Conservation (phyloP, 2,329 filamentous ascomycete genomes). For the Fusarium sp. region DNA sequence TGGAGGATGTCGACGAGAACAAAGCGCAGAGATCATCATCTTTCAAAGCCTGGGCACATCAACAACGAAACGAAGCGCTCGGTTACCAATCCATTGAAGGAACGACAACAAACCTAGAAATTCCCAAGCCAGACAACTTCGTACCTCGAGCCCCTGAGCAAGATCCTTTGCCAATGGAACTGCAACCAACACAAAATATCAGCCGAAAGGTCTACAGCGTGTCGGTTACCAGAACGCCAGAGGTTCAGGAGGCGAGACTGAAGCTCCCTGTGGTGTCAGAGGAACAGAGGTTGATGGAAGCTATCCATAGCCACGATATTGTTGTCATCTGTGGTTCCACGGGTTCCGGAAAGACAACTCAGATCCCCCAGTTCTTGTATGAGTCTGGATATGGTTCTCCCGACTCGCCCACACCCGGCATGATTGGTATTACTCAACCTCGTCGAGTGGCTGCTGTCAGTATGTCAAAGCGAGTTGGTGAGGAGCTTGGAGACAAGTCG, state of each 20-base stretch:
- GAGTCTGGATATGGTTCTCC: constrained; percentile 91
- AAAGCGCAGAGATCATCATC: constrained; percentile 67
- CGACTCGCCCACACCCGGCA: constrained; percentile 84
- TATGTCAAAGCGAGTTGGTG: constrained; percentile 92
- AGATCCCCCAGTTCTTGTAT: constrained; percentile 95
- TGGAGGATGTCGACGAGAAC: constrained; percentile 51
- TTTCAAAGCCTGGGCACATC: constrained; percentile 94
- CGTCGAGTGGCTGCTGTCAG: constrained; percentile 95
- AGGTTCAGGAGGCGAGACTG: constrained; percentile 83
- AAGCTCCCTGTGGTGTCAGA: constrained; percentile 92
- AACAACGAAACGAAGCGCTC: constrained; percentile 86
- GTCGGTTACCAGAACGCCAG: constrained; percentile 75
- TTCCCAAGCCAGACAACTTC: constrained; percentile 74
- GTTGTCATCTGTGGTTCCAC: constrained; percentile 96
- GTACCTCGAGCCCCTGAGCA: constrained; percentile 76
- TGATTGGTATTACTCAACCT: constrained; percentile 96
- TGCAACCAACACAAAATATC: constrained; percentile 72
- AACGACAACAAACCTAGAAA: constrained; percentile 61
- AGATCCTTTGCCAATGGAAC: constrained; percentile 78
- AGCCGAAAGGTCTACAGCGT: constrained; percentile 84
- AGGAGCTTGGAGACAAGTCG: constrained; percentile 86
- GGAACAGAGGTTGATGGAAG: constrained; percentile 98
- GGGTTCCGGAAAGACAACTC: constrained; percentile 97
- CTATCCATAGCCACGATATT: constrained; percentile 90
- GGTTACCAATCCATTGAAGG: constrained; percentile 70